Evolutionary conservation across 2,329 filamentous ascomycete genomes (phyloP).

Genomic region (Alternaria brassicicola): DNA sequence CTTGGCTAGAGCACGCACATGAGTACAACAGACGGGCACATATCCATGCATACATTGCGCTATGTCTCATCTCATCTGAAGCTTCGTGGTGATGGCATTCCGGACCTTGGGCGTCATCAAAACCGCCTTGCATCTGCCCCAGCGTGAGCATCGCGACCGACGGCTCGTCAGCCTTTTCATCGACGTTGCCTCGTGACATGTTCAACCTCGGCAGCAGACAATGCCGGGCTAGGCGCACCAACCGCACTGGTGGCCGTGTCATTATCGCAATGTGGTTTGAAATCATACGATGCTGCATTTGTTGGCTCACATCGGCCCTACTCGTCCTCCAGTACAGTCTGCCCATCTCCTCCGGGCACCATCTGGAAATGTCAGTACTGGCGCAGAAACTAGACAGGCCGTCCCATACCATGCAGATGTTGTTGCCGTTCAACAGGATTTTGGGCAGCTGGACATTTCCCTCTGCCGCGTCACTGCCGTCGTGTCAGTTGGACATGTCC

Average conservation of each 20-base stretch:
- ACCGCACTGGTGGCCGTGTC: constrained; percentile 1
- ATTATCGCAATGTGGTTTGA: neutral
- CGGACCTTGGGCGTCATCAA: constrained; percentile 8
- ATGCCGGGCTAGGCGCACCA: neutral
- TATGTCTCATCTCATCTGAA: neutral
- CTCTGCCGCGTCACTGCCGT: constrained; percentile 78
- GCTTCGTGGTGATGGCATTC: neutral
- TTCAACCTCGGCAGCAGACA: neutral
- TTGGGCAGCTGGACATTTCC: constrained; percentile 88
- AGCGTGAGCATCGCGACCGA: constrained; percentile 1
- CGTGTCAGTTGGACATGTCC: constrained; percentile 11
- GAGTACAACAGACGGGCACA: neutral
- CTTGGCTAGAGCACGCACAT: neutral
- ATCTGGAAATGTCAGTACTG: constrained; percentile 31
- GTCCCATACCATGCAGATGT: constrained; percentile 91
- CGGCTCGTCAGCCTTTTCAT: neutral
- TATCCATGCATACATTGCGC: constrained; percentile 1
- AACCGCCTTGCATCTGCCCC: constrained; percentile 7
- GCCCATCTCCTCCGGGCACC: constrained; percentile 44
- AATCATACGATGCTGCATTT: constrained; percentile 1
- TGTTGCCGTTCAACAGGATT: constrained; percentile 96
- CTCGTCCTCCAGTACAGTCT: constrained; percentile 36
- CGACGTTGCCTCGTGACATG: neutral
- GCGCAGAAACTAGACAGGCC: neutral
- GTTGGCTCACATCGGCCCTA: constrained; percentile 4